A percentile compares a stretch with the other conserved stretches of the same genome.
Evolutionary conservation across 2,329 filamentous ascomycete species (phyloP).

Genomic region (Colletotrichum liriopes): DNA sequence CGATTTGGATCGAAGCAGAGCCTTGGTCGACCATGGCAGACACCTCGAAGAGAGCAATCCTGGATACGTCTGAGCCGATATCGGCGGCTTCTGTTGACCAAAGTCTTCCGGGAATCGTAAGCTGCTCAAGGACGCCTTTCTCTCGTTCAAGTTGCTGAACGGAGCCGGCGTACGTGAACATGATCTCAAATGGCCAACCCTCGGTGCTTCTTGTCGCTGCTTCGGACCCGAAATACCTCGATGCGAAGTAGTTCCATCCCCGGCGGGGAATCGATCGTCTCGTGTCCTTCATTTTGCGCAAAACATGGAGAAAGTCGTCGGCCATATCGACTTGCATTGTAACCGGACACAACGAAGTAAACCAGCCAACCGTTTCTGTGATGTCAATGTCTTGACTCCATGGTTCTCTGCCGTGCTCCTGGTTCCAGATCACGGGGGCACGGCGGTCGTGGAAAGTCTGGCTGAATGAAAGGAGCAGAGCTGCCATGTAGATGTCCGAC

Average conservation of each 20-base stretch:
- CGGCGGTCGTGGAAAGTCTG: conserved; percentile 68
- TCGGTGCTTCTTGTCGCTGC: conserved; percentile 50
- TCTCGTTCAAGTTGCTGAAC: conserved; percentile 64
- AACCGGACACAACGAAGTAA: conserved; percentile 70
- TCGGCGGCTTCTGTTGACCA: conserved; percentile 59
- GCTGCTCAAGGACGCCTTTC: conserved; percentile 65
- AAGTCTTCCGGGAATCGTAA: conserved; percentile 57
- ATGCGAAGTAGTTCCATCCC: conserved; percentile 66
- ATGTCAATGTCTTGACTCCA: conserved; percentile 65
- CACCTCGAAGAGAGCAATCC: conserved; percentile 67
- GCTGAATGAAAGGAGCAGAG: conserved; percentile 69
- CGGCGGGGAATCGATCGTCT: conserved; percentile 61
- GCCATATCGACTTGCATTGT: conserved; percentile 57
- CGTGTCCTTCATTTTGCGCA: conserved; percentile 69
- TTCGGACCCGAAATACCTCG: conserved; percentile 57
- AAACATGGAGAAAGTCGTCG: conserved; percentile 65
- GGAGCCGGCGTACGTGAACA: conserved; percentile 71
- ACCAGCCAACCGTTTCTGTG: conserved; percentile 73
- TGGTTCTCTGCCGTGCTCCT: conserved; percentile 65
- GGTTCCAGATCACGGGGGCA: conserved; percentile 69
- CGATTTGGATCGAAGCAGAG: conserved; percentile 61
- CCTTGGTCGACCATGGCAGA: conserved; percentile 64
- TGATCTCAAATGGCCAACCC: conserved; percentile 69
- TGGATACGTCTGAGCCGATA: conserved; percentile 62
- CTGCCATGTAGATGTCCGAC: conserved; percentile 68